A percentile compares a stretch with the other conserved stretches of the same genome.
These are phyloP conservation scores for Lepidium africanum DNA, from an alignment of 345 rosid genomes.

Conservation along the genomic window DNA sequence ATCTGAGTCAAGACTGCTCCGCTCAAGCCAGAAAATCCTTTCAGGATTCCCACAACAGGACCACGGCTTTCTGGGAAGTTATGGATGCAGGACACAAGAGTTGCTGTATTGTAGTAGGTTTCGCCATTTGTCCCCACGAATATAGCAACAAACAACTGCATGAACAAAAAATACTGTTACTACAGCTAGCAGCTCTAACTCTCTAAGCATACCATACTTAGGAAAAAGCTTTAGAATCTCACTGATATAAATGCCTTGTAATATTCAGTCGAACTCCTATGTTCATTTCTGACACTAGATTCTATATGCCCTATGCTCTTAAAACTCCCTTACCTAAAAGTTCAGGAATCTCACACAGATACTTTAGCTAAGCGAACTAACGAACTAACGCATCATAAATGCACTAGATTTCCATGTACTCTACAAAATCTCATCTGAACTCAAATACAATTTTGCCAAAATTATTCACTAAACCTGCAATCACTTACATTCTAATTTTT, in stretches of 20 bases:
- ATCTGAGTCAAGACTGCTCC: conserved; percentile 90
- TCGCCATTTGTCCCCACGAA: conserved; percentile 85
- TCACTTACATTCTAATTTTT: neutral
- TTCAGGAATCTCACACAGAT: neutral
- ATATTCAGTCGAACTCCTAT: no score
- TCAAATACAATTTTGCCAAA: neutral
- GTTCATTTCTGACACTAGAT: no score
- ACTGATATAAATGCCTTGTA: neutral
- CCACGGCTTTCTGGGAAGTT: conserved; percentile 83
- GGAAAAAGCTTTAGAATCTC: neutral
- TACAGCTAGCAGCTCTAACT: no score
- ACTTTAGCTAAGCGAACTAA: no score
- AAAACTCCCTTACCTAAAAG: neutral
- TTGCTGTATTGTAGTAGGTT: conserved; percentile 79
- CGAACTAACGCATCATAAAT: no score
- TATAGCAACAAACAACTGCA: conserved; percentile 63
- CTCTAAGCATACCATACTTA: no score
- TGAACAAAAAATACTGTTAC: neutral
- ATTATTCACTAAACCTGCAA: neutral
- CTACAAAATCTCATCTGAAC: neutral
- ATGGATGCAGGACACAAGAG: conserved; percentile 77
- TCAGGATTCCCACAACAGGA: conserved; percentile 75
- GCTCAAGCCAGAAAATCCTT: conserved; percentile 87
- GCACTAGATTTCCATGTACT: no score
- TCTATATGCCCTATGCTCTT: neutral